Percentiles rank a stretch among this genome's conserved stretches.
These are phyloP conservation scores for Adiantum capillusveneris DNA, from an alignment of 75 land plant genomes.

Conservation along the genomic window DNA sequence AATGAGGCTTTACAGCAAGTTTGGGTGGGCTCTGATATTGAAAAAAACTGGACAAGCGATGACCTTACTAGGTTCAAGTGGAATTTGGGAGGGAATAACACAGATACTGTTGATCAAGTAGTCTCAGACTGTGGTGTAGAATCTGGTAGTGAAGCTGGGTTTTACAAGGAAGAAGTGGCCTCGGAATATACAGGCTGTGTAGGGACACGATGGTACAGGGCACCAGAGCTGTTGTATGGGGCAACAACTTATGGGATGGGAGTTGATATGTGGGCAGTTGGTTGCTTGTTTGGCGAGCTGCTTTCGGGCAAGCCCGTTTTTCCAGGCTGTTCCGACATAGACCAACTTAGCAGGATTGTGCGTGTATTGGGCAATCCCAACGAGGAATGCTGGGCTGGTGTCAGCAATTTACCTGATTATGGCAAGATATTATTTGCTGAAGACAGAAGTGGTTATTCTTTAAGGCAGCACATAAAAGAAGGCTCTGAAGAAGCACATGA, in stretches of 20 bases:
- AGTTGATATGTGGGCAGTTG: conserved; percentile 39
- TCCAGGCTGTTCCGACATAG: neutral
- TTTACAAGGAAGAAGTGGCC: conserved; percentile 15
- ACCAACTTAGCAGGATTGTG: conserved; percentile 58
- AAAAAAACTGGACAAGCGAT: too few species aligned
- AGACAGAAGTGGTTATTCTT: too few species aligned
- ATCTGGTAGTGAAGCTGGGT: neutral
- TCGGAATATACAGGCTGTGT: conserved; percentile 35
- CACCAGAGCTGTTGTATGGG: conserved; percentile 34
- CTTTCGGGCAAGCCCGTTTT: neutral
- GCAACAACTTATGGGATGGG: conserved; percentile 13
- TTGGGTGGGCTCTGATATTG: too few species aligned
- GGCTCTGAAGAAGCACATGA: conserved; percentile 11
- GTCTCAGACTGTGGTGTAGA: too few species aligned
- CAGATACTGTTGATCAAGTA: too few species aligned
- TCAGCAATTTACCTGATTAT: conserved; percentile 40
- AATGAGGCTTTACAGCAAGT: too few species aligned
- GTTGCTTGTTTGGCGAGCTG: conserved; percentile 8
- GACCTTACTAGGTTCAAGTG: too few species aligned
- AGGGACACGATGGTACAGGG: conserved; percentile 30
- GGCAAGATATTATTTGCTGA: conserved; percentile 3
- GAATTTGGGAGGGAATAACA: too few species aligned
- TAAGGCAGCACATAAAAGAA: too few species aligned
- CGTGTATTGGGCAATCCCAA: conserved; percentile 66
- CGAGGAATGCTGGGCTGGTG: conserved; percentile 56